Percentiles rank a stretch among this genome's conserved stretches.
Evolutionary conservation across 1,139 yeast species (phyloP).

Genomic region (Taphrina flavorubra): DNA sequence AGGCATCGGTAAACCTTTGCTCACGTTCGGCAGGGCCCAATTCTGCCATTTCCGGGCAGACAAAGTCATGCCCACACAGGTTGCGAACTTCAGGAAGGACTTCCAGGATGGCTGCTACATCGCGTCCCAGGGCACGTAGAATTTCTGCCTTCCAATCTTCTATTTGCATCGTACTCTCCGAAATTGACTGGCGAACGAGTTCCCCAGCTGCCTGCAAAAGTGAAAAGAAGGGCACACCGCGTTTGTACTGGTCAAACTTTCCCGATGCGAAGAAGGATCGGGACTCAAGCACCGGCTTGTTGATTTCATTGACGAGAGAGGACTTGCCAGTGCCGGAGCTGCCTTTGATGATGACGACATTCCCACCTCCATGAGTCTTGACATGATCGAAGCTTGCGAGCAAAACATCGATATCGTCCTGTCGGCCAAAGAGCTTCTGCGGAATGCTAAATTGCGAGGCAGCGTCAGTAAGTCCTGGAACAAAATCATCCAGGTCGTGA

Average conservation of each 20-base stretch:
- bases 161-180: conserved; percentile 25
- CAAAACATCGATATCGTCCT: conserved; percentile 21
- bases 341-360: conserved; percentile 36
- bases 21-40: conserved; percentile 37
- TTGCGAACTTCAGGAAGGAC: conserved; percentile 32
- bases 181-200: conserved; percentile 22
- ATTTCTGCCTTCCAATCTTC: conserved; percentile 28
- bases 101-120: conserved; percentile 23
- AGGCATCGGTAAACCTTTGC: conserved; percentile 34
- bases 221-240: conserved; percentile 36
- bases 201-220: conserved; percentile 29
- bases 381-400: conserved; percentile 25
- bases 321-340: conserved; percentile 39
- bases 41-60: conserved; percentile 24
- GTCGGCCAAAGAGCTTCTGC: conserved; percentile 32
- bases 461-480: conserved; percentile 29
- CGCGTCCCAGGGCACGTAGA: conserved; percentile 20
- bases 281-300: conserved; percentile 33
- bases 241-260: conserved; percentile 39
- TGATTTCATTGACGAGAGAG: conserved; percentile 37
- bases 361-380: conserved; percentile 26
- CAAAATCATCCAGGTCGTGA: conserved; percentile 2
- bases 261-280: conserved; percentile 35
- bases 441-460: conserved; percentile 37
- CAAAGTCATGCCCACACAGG: conserved; percentile 7